Base-by-base conservation (phyloP, 1,139 yeast genomes). In the Suhomyces bolitotheri region DNA sequence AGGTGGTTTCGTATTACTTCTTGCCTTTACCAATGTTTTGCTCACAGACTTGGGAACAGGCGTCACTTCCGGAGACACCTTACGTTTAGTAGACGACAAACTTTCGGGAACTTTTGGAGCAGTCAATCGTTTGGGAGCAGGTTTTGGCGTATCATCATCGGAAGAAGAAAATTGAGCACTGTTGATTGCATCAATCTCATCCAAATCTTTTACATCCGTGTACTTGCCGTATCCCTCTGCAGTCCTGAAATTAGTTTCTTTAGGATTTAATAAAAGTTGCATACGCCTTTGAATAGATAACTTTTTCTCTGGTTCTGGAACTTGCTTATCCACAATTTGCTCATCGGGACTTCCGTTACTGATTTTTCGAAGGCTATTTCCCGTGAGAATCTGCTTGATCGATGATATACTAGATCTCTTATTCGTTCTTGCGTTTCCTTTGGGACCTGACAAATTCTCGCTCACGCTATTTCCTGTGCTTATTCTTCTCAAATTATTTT, bases 161-260 rank as follows among this genome's bases (percentile, higher is more conserved):
- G 39, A 32, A 3, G 36, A 35, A 3, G 44, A 34, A 7, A 45
- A 39, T 7, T 40, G 39, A 27, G 37, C 36, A 22, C 39, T 34
- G 35, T 70, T 70, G 15, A 70, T 70, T 2, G 71, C 71, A 4
- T 58, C 61, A 15, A 70, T 50, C 33, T 70, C 75, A n/a, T 64
- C 71, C 6, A 52, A 49, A 16, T 53, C 67, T 16, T 54, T 54
- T n/a, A 47, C 50, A 35, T 76, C 84, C 1, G 89, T 82, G 52
- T 72, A 83, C 48, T 76, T 76, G 3, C 95, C 95, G 53, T 86
- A 86, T 0, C 95, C 95, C 11, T 64, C 60, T 0, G 95, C 95
- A 0, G 89, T 80, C 48, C 75, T 78, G 14, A 66, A 54, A 0
- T 73, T 63, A 9, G 74, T 67, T 2, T 75, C 71, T 22, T 71